phyloP scores from a whole-genome alignment of 148 eudicot genomes.

The Rhododendron molle region DNA sequence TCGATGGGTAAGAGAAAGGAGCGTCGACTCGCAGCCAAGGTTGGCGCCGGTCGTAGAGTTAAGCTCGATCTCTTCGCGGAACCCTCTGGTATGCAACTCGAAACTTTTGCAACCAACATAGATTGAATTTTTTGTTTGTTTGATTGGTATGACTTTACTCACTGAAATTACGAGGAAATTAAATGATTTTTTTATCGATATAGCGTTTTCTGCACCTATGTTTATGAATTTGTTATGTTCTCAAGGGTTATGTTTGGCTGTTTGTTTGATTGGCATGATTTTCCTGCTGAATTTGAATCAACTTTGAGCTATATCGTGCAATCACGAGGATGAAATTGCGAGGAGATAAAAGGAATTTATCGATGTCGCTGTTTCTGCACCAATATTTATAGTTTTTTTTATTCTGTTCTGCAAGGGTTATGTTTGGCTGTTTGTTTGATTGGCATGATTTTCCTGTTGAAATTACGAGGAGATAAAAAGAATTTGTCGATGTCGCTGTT shows the following conservation, averaged over 20 bases:
- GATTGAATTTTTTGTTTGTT: background rate
- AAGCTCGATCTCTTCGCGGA: constrained; percentile 94
- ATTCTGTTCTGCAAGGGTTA: background rate
- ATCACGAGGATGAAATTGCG: too few relatives aligned
- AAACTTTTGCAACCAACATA: background rate
- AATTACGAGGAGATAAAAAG: background rate
- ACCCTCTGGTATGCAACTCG: constrained; percentile 71
- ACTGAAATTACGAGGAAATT: background rate
- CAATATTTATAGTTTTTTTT: too few relatives aligned
- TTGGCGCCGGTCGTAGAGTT: constrained; percentile 72
- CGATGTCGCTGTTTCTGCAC: too few relatives aligned
- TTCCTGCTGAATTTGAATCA: too few relatives aligned
- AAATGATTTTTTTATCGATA: background rate
- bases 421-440: background rate
- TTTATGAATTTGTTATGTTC: background rate
- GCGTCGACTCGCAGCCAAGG: constrained; percentile 69
- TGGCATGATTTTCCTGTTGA: background rate
- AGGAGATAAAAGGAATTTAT: too few relatives aligned
- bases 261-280: background rate
- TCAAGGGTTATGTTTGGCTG: background rate
- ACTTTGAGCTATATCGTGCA: too few relatives aligned
- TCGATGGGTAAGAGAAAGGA: constrained; percentile 89
- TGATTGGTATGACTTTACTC: background rate
- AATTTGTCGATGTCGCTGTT: background rate
- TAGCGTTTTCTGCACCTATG: background rate